Evolutionary conservation across 208 protist species (phyloP).

Genomic region (Trichomonas vaginalis): DNA sequence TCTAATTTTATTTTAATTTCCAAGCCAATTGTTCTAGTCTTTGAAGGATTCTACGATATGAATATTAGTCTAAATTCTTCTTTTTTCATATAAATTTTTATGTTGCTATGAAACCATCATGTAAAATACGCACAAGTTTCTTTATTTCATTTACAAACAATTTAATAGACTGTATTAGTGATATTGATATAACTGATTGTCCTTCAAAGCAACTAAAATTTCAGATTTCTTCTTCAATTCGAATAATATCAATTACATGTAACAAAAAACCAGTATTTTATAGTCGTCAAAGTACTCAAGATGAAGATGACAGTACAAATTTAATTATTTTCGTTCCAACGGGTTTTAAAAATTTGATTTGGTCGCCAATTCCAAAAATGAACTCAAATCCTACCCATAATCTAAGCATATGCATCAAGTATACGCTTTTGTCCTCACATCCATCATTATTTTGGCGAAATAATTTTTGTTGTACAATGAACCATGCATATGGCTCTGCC

Average conservation of each 20-base stretch:
- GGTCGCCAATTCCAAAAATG: neutral
- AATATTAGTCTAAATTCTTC: too few relatives aligned
- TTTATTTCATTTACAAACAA: too few relatives aligned
- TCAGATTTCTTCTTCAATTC: neutral
- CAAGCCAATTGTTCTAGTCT: too few relatives aligned
- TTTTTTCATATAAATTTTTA: too few relatives aligned
- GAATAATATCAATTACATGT: neutral
- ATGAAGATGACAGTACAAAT: neutral
- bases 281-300: neutral
- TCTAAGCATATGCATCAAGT: neutral
- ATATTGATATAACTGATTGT: too few relatives aligned
- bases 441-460: neutral
- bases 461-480: neutral
- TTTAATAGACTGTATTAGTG: too few relatives aligned
- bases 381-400: neutral
- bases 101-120: too few relatives aligned
- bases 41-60: too few relatives aligned
- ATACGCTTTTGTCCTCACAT: neutral
- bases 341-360: neutral
- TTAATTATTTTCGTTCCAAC: neutral
- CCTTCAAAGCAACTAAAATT: too few relatives aligned
- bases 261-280: neutral
- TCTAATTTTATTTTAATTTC: too few relatives aligned
- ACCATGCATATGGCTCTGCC: neutral
- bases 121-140: too few relatives aligned